Conservation (phyloP, 805 yeast species). For the Yarrowia sp. region DNA sequence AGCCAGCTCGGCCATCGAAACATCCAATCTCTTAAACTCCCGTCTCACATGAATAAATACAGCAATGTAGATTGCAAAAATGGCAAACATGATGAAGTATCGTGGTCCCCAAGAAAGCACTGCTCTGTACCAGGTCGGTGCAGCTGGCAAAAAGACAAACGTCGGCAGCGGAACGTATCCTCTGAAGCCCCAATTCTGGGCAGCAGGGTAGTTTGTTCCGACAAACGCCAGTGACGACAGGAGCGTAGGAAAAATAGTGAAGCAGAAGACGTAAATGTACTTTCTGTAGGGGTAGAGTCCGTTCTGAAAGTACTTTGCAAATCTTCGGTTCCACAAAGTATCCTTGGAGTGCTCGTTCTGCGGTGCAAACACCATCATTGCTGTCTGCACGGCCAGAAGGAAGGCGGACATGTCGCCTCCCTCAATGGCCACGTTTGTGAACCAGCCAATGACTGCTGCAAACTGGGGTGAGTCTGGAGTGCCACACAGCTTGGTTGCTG, state of each 20-base stretch:
- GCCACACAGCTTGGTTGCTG: conserved; percentile 47
- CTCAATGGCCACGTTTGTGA: conserved; percentile 77
- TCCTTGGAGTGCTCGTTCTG: conserved; percentile 50
- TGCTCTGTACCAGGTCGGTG: conserved; percentile 70
- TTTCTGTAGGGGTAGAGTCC: conserved; percentile 64
- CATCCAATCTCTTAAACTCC: conserved; percentile 35
- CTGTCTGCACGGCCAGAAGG: conserved; percentile 80
- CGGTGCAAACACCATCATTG: conserved; percentile 66
- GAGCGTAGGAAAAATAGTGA: conserved; percentile 56
- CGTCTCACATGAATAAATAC: conserved; percentile 66
- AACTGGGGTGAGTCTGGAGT: conserved; percentile 32
- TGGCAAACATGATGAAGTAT: conserved; percentile 59
- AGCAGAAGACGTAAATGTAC: conserved; percentile 56
- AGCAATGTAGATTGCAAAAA: conserved; percentile 62
- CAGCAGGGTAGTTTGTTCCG: conserved; percentile 44
- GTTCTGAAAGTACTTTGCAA: conserved; percentile 6
- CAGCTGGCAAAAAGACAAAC: conserved; percentile 76
- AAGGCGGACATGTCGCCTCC: conserved; percentile 85
- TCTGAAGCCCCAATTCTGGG: conserved; percentile 41
- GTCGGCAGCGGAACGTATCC: conserved; percentile 50
- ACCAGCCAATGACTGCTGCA: conserved; percentile 64
- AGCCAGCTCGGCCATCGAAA: conserved; percentile 37
- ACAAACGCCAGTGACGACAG: conserved; percentile 74
- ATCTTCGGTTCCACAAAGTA: conserved; percentile 43
- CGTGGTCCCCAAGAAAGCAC: conserved; percentile 82